phyloP scores from a whole-genome alignment of 306 rosid genomes.

The Fagus sylvatica region DNA sequence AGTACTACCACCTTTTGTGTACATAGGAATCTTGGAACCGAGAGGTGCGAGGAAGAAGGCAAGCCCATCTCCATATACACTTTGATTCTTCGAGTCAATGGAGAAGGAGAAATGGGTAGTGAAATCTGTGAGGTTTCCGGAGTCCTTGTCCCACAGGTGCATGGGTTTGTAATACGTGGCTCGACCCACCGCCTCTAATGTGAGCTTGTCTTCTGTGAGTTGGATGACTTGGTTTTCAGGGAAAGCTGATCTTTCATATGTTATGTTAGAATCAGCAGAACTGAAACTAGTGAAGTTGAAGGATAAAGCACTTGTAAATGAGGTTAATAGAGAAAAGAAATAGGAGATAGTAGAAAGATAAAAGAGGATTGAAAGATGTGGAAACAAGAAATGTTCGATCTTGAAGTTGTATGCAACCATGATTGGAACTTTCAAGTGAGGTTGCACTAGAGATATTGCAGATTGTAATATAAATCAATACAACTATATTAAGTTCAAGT shows the following conservation, averaged over 20 bases:
- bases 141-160: slow-evolving; percentile 41
- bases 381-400: too few relatives aligned
- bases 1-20: slow-evolving; percentile 36
- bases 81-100: slow-evolving; percentile 23
- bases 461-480: too few relatives aligned
- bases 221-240: slow-evolving; percentile 11
- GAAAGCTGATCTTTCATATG: slow-evolving; percentile 3
- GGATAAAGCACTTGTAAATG: neutral
- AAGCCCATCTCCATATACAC: slow-evolving; percentile 22
- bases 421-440: too few relatives aligned
- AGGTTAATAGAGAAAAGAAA: neutral
- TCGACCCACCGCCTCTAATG: slow-evolving; percentile 29
- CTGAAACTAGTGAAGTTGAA: slow-evolving; percentile 23
- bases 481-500: too few relatives aligned
- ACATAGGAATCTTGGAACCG: slow-evolving; percentile 23
- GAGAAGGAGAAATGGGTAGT: slow-evolving; percentile 42
- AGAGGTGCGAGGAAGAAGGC: slow-evolving; percentile 48
- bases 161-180: slow-evolving; percentile 31
- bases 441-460: too few relatives aligned
- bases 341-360: too few relatives aligned
- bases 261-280: neutral
- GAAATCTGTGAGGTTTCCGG: slow-evolving; percentile 42
- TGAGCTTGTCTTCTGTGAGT: slow-evolving; percentile 9
- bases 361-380: too few relatives aligned
- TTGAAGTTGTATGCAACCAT: too few relatives aligned